A percentile compares a stretch with the other conserved stretches of the same genome.
Conservation (phyloP, 768 basidiomycete genomes). For the Sporobolomyces phaffii region DNA sequence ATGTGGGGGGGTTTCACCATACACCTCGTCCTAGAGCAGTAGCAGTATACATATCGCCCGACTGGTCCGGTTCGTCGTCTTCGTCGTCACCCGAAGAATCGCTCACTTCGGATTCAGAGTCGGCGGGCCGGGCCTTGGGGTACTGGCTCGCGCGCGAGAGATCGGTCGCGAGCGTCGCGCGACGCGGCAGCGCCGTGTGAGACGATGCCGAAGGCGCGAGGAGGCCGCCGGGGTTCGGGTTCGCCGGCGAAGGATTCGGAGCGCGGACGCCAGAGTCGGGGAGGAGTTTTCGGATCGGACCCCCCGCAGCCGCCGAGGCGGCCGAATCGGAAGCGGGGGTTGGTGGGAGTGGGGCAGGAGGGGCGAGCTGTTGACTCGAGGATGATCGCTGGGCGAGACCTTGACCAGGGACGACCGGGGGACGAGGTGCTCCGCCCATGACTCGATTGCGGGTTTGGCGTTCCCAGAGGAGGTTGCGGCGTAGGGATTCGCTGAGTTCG, state of each 20-base stretch:
- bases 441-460: slow-evolving; percentile 44
- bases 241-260: slow-evolving; percentile 13
- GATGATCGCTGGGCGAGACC: slow-evolving; percentile 15
- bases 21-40: slow-evolving; percentile 15
- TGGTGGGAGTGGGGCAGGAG: too few relatives aligned
- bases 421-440: slow-evolving; percentile 32
- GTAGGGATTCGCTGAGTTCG: slow-evolving; percentile 76
- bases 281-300: background rate
- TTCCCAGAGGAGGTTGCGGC: slow-evolving; percentile 73
- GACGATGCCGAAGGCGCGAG: background rate
- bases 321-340: background rate
- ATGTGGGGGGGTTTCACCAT: slow-evolving; percentile 1
- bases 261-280: slow-evolving; percentile 9
- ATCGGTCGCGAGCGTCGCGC: slow-evolving; percentile 14
- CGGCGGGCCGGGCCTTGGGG: background rate
- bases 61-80: background rate
- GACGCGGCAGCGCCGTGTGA: slow-evolving; percentile 5
- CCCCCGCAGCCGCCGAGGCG: background rate
- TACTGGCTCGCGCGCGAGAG: background rate
- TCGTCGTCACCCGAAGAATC: slow-evolving; percentile 16
- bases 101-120: slow-evolving; percentile 22
- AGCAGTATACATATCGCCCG: slow-evolving; percentile 10
- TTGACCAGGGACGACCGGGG: slow-evolving; percentile 12
- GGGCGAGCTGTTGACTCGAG: background rate
- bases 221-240: background rate